Conservation (phyloP, 75 land plant species). For the Selaginella tamariscina region DNA sequence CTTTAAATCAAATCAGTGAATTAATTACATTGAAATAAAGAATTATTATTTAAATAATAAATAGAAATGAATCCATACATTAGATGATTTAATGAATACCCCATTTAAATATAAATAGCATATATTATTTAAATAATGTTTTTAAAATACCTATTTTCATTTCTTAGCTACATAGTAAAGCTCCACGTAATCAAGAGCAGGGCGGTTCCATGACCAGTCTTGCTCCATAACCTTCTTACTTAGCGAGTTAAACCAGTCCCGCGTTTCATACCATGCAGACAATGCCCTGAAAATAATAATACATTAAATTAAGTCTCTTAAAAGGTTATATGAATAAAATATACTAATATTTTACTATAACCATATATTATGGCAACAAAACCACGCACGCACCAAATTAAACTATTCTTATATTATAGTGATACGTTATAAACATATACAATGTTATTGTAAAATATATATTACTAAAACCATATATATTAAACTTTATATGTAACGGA, state of each 20-base stretch:
- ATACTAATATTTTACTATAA: background rate
- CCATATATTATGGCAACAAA: background rate
- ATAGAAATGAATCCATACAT: no score
- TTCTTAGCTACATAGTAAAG: constrained; percentile 67
- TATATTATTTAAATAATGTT: no score
- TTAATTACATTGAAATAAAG: no score
- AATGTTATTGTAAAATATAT: no score
- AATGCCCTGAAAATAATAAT: constrained; percentile 40
- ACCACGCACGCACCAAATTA: background rate
- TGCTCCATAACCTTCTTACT: constrained; percentile 84
- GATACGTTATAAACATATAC: background rate
- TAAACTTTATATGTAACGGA: no score
- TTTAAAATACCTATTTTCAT: no score
- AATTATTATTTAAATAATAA: no score
- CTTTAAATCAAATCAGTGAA: no score
- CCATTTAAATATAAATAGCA: no score
- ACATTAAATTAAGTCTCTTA: background rate
- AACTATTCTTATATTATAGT: background rate
- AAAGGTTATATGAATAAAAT: background rate
- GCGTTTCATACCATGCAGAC: constrained; percentile 64
- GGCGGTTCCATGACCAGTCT: constrained; percentile 94
- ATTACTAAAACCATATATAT: no score
- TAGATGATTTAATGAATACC: no score
- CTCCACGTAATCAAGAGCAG: constrained; percentile 76
- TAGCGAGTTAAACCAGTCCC: constrained; percentile 59